Conservation (phyloP, 2,329 filamentous ascomycete genomes). For the Talaromyces marneffei region DNA sequence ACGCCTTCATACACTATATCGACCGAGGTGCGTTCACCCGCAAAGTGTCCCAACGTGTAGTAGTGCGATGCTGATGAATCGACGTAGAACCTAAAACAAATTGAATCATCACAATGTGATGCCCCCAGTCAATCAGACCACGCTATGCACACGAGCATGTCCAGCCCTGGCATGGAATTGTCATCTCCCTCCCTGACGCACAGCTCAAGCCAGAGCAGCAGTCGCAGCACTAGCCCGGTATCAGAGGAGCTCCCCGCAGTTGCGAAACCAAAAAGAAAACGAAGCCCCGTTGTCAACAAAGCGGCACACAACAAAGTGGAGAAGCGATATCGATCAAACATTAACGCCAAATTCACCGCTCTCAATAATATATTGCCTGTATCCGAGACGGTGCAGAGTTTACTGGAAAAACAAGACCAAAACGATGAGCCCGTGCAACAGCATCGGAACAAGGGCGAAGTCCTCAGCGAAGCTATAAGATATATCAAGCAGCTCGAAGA, state of each 20-base stretch:
- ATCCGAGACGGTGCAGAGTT: not conserved
- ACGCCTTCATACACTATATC: not conserved
- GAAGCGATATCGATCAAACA: constrained; percentile 10
- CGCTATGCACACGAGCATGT: not conserved
- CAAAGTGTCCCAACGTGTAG: too few relatives aligned
- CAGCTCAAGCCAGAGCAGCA: not conserved
- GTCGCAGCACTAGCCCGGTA: not conserved
- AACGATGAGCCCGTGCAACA: not conserved
- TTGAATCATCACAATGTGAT: not conserved
- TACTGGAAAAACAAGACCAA: not conserved
- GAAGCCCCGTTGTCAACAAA: constrained; percentile 5
- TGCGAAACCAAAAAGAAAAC: not conserved
- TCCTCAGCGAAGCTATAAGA: constrained; percentile 3
- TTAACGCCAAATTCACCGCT: constrained; percentile 8
- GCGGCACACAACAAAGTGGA: constrained; percentile 9
- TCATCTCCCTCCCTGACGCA: constrained; percentile 1
- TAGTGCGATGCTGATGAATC: not conserved
- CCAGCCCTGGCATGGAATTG: not conserved
- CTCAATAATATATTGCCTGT: constrained; percentile 4
- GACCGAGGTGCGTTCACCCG: not conserved
- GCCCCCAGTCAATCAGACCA: not conserved
- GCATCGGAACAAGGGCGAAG: constrained; percentile 3
- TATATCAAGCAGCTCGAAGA: constrained; percentile 10
- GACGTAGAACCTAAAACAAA: not conserved
- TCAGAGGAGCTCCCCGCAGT: not conserved